Base-by-base conservation (phyloP, 2,329 filamentous ascomycete genomes). In the Emydomyces testavorans region DNA sequence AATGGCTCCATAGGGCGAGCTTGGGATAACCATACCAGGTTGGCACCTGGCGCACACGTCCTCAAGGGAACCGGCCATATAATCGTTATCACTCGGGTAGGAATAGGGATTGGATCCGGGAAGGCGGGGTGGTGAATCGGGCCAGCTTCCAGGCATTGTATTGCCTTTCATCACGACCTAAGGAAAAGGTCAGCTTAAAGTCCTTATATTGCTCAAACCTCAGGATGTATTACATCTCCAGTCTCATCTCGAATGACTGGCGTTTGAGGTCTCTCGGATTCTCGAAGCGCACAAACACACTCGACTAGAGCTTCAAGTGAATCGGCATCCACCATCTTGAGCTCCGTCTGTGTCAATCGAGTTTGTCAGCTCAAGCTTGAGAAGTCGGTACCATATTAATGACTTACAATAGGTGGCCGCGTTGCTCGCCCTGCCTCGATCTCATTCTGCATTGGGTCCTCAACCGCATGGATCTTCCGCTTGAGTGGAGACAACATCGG, bases 381-480 rank as follows among this genome's bases (percentile, higher is more conserved):
- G 15, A 13, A 28, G 10, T 28, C 1, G 10, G 13, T 26, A 4
- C n/a, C 13, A 11, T n/a, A 26, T 26, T 2, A 4, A 15, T 15
- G 24, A 34, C 45, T 41, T 35, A 48, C 45, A 34, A 21, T 26
- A 5, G 36, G 29, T 6, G 26, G 11, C 11, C n/a, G 24, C 11
- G n/a, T 23, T 34, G 26, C 36, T 28, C 45, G 36, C 28, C 37
- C 36, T 20, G 45, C 28, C n/a, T 48, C 45, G 29, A 48, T 26
- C 37, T 48, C 45, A 18, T 41, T 48, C 16, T 48, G 26, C 36
- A 40, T 40, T 10, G 45, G 45, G 35, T 48, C 45, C 28, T 35
- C 32, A n/a, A 49, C 32, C 31, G 36, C 15, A 13, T 43, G 29
- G 18, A 43, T 31, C 15, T 32, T 36, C 21, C 46, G 38, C 26